These are phyloP conservation scores for Naegleria fowleri DNA, from an alignment of 208 protist species.

Conservation along the genomic window DNA sequence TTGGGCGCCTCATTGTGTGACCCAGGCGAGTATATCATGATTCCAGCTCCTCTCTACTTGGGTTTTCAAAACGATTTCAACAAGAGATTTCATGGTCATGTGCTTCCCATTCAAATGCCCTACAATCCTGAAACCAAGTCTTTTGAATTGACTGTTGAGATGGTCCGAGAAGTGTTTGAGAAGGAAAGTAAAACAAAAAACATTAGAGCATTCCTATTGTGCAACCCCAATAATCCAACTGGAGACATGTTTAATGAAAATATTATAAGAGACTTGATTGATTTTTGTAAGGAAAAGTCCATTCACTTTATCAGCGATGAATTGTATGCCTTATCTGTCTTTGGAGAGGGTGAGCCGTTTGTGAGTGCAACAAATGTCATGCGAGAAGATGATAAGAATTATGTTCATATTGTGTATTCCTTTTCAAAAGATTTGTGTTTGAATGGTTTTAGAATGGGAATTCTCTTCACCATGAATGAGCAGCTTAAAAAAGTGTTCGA, in stretches of 20 bases:
- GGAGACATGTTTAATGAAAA: not conserved
- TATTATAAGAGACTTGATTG: not conserved
- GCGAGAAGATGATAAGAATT: not conserved
- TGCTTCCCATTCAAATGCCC: not conserved
- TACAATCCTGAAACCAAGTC: not conserved
- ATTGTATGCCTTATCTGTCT: conserved; percentile 25
- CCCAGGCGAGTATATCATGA: not conserved
- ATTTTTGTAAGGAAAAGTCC: conserved; percentile 16
- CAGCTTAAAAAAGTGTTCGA: not conserved
- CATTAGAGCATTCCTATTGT: not conserved
- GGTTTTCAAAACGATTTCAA: not conserved
- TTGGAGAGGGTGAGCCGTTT: not conserved
- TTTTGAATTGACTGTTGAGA: not conserved
- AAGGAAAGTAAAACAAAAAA: not conserved
- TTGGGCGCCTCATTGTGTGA: not conserved
- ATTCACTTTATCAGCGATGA: conserved; percentile 34
- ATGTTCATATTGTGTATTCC: conserved; percentile 28
- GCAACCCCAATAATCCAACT: conserved; percentile 15
- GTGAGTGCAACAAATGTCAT: not conserved
- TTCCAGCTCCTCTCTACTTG: not conserved
- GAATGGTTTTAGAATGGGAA: conserved; percentile 27
- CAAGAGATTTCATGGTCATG: not conserved
- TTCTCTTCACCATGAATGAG: conserved; percentile 20
- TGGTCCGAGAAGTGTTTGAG: not conserved
- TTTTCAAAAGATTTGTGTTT: conserved; percentile 33